Conservation (phyloP, 495 filamentous ascomycete species). For the Podospora fimiseda region DNA sequence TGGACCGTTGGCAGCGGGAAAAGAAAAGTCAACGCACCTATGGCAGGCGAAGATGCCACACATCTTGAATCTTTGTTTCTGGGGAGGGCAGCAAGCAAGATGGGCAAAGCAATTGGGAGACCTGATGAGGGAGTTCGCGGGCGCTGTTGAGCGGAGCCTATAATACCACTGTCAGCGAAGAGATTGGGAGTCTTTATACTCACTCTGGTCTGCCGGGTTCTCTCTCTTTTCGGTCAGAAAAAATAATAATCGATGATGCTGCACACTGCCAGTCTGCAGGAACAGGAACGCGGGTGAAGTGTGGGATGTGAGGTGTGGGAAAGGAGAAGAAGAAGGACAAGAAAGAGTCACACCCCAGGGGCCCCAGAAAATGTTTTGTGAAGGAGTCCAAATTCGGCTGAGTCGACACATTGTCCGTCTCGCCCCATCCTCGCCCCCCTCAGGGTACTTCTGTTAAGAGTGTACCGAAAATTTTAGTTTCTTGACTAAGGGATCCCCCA, state of each 20-base stretch:
- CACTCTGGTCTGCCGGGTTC: constrained; percentile 6
- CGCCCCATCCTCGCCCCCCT: constrained; percentile 5
- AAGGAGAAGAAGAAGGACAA: constrained; percentile 19
- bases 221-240: neutral
- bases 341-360: constrained; percentile 27
- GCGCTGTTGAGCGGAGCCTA: constrained; percentile 24
- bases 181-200: constrained; percentile 22
- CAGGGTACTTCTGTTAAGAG: constrained; percentile 4
- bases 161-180: constrained; percentile 15
- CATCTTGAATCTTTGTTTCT: constrained; percentile 36
- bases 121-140: constrained; percentile 8
- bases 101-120: constrained; percentile 2
- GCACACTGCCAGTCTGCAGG: too few species aligned
- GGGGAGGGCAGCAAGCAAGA: neutral
- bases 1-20: neutral
- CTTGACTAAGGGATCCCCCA: constrained; percentile 15
- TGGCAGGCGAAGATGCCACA: constrained; percentile 95
- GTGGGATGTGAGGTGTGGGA: neutral
- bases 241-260: neutral
- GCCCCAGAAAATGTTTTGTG: constrained; percentile 25
- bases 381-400: constrained; percentile 23
- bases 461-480: constrained; percentile 12
- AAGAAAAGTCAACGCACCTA: constrained; percentile 50
- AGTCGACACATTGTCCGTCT: constrained; percentile 21
- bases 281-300: constrained; percentile 5